A percentile compares a stretch with the other conserved stretches of the same genome.
phyloP scores from a whole-genome alignment of 78 protist species.

The Dictyostelium intermedium region DNA sequence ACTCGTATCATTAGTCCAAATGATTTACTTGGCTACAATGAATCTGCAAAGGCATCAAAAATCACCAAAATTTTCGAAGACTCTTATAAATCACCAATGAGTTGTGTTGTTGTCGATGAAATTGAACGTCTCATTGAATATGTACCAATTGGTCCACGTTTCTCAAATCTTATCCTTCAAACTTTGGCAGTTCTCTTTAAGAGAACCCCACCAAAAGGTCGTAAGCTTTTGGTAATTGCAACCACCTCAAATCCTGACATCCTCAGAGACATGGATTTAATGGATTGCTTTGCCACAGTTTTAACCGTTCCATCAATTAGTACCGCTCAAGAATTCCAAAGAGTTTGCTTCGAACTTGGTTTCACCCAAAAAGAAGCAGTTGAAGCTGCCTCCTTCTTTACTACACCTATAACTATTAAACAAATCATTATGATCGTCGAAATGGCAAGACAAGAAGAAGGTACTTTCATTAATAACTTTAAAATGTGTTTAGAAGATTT shows the following conservation, averaged over 20 bases:
- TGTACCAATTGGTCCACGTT: slow-evolving; percentile 96
- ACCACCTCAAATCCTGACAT: slow-evolving; percentile 89
- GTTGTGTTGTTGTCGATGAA: slow-evolving; percentile 95
- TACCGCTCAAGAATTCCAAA: background rate
- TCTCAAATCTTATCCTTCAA: slow-evolving; percentile 97
- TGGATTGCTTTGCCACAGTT: slow-evolving; percentile 68
- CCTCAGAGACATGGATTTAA: slow-evolving; percentile 81
- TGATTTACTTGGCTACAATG: slow-evolving; percentile 87
- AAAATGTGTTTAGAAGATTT: slow-evolving; percentile 44
- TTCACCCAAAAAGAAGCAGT: slow-evolving; percentile 52
- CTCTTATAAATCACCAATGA: slow-evolving; percentile 95
- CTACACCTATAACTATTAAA: slow-evolving; percentile 85
- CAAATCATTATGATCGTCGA: slow-evolving; percentile 90
- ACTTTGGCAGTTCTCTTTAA: slow-evolving; percentile 90
- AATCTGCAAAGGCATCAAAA: slow-evolving; percentile 71
- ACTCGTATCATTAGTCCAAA: slow-evolving; percentile 94
- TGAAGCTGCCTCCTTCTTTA: background rate
- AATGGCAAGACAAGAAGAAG: slow-evolving; percentile 92
- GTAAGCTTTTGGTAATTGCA: slow-evolving; percentile 91
- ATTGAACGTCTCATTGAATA: slow-evolving; percentile 97
- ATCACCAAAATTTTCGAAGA: slow-evolving; percentile 97
- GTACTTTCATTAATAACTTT: slow-evolving; percentile 33
- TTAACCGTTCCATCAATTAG: slow-evolving; percentile 65
- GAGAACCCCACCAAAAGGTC: slow-evolving; percentile 92
- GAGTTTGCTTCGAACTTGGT: slow-evolving; percentile 23